Percentiles rank a stretch among this genome's conserved stretches.
phyloP scores from a whole-genome alignment of 1,284 basidiomycete genomes.

The Takashimella tepidaria region DNA sequence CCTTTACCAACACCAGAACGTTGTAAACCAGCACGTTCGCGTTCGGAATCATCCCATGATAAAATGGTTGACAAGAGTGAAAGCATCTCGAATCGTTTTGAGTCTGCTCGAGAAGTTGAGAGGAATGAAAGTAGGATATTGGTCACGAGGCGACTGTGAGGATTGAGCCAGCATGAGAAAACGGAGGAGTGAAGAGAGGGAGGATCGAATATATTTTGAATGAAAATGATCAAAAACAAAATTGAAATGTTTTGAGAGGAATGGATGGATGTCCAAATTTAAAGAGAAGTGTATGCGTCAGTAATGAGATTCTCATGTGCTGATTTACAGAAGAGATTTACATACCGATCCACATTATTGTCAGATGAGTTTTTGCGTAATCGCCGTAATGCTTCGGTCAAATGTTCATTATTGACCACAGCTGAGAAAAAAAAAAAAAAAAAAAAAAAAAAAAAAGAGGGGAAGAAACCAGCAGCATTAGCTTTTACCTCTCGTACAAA shows the following conservation, averaged over 20 bases:
- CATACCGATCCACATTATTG: slow-evolving; percentile 73
- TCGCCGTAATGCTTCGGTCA: slow-evolving; percentile 93
- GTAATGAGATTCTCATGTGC: no score
- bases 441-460: slow-evolving; percentile 4
- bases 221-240: no score
- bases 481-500: no score
- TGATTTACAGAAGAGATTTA: no score
- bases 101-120: slow-evolving; percentile 79
- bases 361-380: slow-evolving; percentile 79
- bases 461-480: no score
- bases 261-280: neutral
- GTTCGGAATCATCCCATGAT: slow-evolving; percentile 82
- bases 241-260: neutral
- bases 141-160: slow-evolving; percentile 73
- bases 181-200: neutral
- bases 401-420: slow-evolving; percentile 93
- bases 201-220: no score
- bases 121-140: slow-evolving; percentile 94
- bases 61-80: slow-evolving; percentile 80
- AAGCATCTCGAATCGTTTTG: slow-evolving; percentile 96
- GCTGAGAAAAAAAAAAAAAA: slow-evolving; percentile 46
- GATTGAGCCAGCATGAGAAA: neutral
- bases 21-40: slow-evolving; percentile 84
- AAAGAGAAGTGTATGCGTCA: neutral
- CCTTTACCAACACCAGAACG: slow-evolving; percentile 41